Base-by-base conservation (phyloP, 768 basidiomycete genomes). In the Steccherinum ochraceum region DNA sequence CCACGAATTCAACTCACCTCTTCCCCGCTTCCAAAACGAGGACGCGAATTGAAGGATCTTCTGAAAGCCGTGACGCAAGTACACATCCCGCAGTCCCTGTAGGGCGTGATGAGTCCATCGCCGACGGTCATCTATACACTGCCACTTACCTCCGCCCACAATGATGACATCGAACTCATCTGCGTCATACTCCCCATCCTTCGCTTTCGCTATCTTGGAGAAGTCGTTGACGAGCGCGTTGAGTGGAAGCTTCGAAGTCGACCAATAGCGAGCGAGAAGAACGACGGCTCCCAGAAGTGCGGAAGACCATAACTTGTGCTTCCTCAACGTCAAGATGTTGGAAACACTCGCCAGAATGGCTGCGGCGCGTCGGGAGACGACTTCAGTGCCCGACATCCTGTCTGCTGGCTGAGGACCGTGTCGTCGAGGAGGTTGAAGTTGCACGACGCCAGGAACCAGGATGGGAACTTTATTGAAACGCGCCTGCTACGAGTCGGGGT, bases 41-140 rank as follows among this genome's bases (percentile, higher is more conserved):
- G 18, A 85, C 79, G 3, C 72, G 70, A 13, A 81, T 58, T 1
- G 64, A 66, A 0, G 79, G 76, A 52, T 81, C 71, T 62, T 85
- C 83, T 4, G 72, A 75, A 7, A 85, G 62, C 13, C 83, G 72
- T 2, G 80, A 68, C 12, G 81, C 83, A 7, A 84, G 68, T 7
- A 77, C 81, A 58, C 80, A 83, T 11, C 83, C 83, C 1, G 81
- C 73, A 10, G 80, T 83, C 7, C 83, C 81, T 78, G 45, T 53
- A 16, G 58, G 23, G 2, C 26, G 42, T 5, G 24, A n/a, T 13
- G 24, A 19, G 19, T 43, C 19, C 20, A 25, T 23, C 48, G 40
- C 40, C n/a, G 19, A 20, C 42, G 30, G 19, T 13, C 10, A 41
- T 19, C 11, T 13, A 23, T 19, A 24, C 16, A 10, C 3, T 26